phyloP scores from a whole-genome alignment of 306 rosid species.

The Acacia acuminata region DNA sequence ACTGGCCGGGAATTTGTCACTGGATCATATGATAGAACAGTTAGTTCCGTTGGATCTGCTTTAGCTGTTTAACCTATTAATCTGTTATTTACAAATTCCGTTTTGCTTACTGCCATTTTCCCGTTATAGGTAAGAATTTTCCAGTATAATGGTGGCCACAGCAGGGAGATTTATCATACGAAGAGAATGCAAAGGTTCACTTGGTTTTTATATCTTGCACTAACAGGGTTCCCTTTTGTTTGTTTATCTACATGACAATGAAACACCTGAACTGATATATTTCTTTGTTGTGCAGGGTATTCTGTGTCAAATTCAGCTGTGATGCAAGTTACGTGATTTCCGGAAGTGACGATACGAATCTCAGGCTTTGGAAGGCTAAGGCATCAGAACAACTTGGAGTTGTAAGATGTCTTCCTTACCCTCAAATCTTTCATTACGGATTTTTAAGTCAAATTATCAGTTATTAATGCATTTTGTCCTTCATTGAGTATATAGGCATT shows the following conservation, averaged over 20 bases:
- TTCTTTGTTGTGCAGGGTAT: constrained; percentile 62
- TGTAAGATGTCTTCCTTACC: constrained; percentile 55
- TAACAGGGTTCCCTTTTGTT: constrained; percentile 14
- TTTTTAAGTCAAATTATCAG: background rate
- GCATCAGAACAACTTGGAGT: constrained; percentile 98
- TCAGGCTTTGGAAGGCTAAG: constrained; percentile 97
- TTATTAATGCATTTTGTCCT: background rate
- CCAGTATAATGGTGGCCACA: constrained; percentile 89
- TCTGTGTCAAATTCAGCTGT: constrained; percentile 86
- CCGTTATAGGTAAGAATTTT: constrained; percentile 74
- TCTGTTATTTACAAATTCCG: background rate
- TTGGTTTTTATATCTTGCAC: background rate
- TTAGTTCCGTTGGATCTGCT: constrained; percentile 47
- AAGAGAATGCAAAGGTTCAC: constrained; percentile 94
- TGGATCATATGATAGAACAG: constrained; percentile 97
- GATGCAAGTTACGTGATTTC: constrained; percentile 94
- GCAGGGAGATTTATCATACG: constrained; percentile 89
- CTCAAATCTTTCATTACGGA: background rate
- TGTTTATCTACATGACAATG: background rate
- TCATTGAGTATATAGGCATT: background rate
- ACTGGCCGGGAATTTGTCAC: constrained; percentile 98
- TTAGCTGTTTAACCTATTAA: background rate
- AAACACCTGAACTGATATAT: background rate
- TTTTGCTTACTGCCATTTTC: background rate
- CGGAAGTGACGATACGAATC: constrained; percentile 95